These are phyloP conservation scores for Dactylellina sp. DNA, from an alignment of 2,329 filamentous ascomycete genomes.

Conservation along the genomic window DNA sequence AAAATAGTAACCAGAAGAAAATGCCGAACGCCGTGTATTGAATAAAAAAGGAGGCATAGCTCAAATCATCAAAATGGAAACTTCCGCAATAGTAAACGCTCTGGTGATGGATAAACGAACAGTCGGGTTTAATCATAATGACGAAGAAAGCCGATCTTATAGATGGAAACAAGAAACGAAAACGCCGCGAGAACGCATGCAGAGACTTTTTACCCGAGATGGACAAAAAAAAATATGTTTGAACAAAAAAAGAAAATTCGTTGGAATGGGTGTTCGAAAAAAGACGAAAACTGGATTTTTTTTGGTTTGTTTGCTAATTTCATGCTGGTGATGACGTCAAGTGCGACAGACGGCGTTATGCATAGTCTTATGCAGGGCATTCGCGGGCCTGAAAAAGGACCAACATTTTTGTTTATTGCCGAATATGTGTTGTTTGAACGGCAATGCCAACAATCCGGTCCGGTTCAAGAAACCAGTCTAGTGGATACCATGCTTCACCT, in stretches of 20 bases:
- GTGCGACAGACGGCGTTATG: slow-evolving; percentile 24
- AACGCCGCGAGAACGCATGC: slow-evolving; percentile 26
- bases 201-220: slow-evolving; percentile 13
- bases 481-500: slow-evolving; percentile 61
- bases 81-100: slow-evolving; percentile 15
- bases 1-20: slow-evolving; percentile 17
- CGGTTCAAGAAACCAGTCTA: slow-evolving; percentile 17
- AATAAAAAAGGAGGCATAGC: slow-evolving; percentile 7
- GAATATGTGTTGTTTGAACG: no score
- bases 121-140: slow-evolving; percentile 47
- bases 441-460: no score
- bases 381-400: slow-evolving; percentile 27
- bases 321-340: slow-evolving; percentile 46
- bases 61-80: neutral
- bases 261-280: neutral
- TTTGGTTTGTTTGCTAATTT: no score
- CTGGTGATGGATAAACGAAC: slow-evolving; percentile 36
- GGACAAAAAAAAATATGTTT: slow-evolving; percentile 29
- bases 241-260: neutral
- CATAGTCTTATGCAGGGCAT: slow-evolving; percentile 49
- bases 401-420: neutral
- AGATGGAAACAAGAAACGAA: slow-evolving; percentile 46
- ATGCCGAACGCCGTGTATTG: slow-evolving; percentile 39
- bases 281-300: slow-evolving; percentile 47
- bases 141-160: slow-evolving; percentile 51